These are phyloP conservation scores for Aspergillus fumigatiaffinis DNA, from an alignment of 2,329 filamentous ascomycete species.

Conservation along the genomic window DNA sequence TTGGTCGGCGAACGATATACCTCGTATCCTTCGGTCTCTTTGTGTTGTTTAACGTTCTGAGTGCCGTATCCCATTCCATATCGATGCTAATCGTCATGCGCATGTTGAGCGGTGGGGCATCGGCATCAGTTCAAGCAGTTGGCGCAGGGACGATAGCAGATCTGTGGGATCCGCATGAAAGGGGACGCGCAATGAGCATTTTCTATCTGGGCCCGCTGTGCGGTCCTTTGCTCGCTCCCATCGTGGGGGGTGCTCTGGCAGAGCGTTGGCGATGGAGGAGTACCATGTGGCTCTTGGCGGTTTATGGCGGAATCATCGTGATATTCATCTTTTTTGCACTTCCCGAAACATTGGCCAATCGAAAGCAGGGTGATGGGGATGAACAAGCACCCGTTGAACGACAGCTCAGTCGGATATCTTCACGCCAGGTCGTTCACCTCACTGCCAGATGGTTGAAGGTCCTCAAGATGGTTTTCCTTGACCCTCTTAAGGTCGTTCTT, in stretches of 20 bases:
- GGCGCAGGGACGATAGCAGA: slow-evolving; percentile 81
- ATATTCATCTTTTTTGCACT: slow-evolving; percentile 41
- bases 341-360: slow-evolving; percentile 39
- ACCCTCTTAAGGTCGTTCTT: slow-evolving; percentile 66
- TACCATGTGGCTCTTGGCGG: slow-evolving; percentile 72
- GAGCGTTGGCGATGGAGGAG: slow-evolving; percentile 68
- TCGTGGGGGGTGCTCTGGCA: slow-evolving; percentile 70
- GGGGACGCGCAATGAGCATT: slow-evolving; percentile 75
- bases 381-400: slow-evolving; percentile 22
- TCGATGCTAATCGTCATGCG: slow-evolving; percentile 75
- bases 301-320: slow-evolving; percentile 56
- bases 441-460: slow-evolving; percentile 53
- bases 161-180: slow-evolving; percentile 68
- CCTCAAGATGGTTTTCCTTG: slow-evolving; percentile 61
- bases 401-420: slow-evolving; percentile 52
- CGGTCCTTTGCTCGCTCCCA: slow-evolving; percentile 70
- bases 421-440: slow-evolving; percentile 57
- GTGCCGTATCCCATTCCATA: slow-evolving; percentile 66
- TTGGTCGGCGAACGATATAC: slow-evolving; percentile 74
- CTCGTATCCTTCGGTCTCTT: slow-evolving; percentile 70
- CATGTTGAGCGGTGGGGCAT: slow-evolving; percentile 68
- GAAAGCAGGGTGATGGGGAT: slow-evolving; percentile 25
- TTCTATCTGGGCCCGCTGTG: slow-evolving; percentile 77
- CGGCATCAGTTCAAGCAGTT: slow-evolving; percentile 76
- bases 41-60: slow-evolving; percentile 65